Percentiles rank a stretch among this genome's conserved stretches.
phyloP scores from a whole-genome alignment of 371 early-diverging fungal genomes.

The Syncephalastrum contaminatum region DNA sequence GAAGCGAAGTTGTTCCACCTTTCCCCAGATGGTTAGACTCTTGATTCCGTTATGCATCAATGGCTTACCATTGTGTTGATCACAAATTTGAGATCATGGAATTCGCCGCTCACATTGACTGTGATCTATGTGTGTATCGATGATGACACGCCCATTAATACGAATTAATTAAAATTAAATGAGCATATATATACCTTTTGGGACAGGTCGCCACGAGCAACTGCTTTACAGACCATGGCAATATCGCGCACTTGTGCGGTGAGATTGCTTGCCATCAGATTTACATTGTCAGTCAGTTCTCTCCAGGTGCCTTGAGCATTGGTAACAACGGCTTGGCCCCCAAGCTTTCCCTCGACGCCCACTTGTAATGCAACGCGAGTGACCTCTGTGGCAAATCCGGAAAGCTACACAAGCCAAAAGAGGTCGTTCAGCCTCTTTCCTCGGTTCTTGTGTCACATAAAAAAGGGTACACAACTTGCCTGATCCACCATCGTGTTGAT shows the following conservation, averaged over 20 bases:
- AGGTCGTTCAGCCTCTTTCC: too few relatives aligned
- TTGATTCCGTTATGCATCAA: constrained; percentile 12
- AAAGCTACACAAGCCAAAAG: constrained; percentile 8
- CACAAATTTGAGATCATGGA: constrained; percentile 62
- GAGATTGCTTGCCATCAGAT: constrained; percentile 25
- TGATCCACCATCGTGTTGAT: constrained; percentile 32
- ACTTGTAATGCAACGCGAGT: constrained; percentile 39
- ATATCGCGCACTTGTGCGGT: constrained; percentile 30
- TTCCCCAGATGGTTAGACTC: background rate
- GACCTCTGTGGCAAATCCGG: constrained; percentile 29
- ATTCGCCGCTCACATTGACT: constrained; percentile 59
- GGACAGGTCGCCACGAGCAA: constrained; percentile 40
- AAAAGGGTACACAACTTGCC: constrained; percentile 5
- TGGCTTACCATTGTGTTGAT: constrained; percentile 48
- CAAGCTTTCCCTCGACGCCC: constrained; percentile 47
- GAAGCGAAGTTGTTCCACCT: constrained; percentile 26
- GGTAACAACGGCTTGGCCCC: constrained; percentile 41
- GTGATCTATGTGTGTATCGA: background rate
- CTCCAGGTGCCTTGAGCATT: constrained; percentile 54
- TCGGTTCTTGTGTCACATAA: too few relatives aligned
- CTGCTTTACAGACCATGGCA: constrained; percentile 23
- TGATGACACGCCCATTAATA: too few relatives aligned
- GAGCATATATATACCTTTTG: constrained; percentile 18
- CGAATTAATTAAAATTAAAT: too few relatives aligned
- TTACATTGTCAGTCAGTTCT: constrained; percentile 51